These are phyloP conservation scores for Zizania palustris DNA, from an alignment of 202 grass and related monocot genomes.

Conservation along the genomic window DNA sequence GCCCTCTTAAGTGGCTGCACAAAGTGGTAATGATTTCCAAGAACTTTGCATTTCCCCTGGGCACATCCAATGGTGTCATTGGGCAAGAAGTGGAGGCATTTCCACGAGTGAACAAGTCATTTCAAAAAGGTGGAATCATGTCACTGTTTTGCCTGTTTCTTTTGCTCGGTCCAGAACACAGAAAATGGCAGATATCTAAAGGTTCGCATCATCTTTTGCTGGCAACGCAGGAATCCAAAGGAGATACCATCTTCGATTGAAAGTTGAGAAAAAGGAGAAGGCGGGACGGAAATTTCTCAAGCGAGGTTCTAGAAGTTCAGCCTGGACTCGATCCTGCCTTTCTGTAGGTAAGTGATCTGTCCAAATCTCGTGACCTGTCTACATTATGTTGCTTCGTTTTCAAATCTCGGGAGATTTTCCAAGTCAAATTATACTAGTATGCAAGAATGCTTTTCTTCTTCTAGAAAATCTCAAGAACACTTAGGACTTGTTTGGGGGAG, in stretches of 20 bases:
- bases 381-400: slow-evolving; percentile 9
- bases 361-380: slow-evolving; percentile 46
- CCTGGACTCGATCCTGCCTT: background rate
- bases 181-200: slow-evolving; percentile 31
- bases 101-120: slow-evolving; percentile 29
- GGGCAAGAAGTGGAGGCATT: slow-evolving; percentile 40
- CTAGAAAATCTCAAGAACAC: slow-evolving; percentile 5
- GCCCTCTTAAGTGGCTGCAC: slow-evolving; percentile 39
- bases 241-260: background rate
- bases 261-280: slow-evolving; percentile 31
- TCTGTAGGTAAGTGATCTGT: slow-evolving; percentile 16
- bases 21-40: slow-evolving; percentile 42
- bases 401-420: slow-evolving; percentile 12
- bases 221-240: slow-evolving; percentile 29
- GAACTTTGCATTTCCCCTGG: slow-evolving; percentile 44
- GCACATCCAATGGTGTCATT: slow-evolving; percentile 29
- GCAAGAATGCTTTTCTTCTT: background rate
- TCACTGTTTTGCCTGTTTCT: slow-evolving; percentile 37
- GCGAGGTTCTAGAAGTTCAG: slow-evolving; percentile 31
- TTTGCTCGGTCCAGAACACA: background rate
- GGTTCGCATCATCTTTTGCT: slow-evolving; percentile 42
- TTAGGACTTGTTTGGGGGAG: too few species aligned
- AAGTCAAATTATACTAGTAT: background rate
- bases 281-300: background rate
- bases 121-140: slow-evolving; percentile 48